A percentile compares a stretch with the other conserved stretches of the same genome.
Conservation (phyloP, 1,284 basidiomycete species). For the Lentinus polychrous region DNA sequence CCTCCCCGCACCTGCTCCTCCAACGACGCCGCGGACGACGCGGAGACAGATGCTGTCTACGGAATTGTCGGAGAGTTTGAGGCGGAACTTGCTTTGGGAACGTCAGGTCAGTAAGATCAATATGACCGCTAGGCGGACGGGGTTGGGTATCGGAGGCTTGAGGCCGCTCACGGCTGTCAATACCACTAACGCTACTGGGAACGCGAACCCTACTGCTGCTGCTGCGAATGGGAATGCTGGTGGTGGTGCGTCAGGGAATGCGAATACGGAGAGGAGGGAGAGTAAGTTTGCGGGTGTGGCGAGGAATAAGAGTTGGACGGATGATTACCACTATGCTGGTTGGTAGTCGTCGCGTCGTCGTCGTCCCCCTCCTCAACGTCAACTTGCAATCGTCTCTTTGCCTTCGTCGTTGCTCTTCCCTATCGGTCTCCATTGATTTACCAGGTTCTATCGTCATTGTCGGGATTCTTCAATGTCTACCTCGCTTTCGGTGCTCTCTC, state of each 20-base stretch:
- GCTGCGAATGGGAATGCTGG: slow-evolving; percentile 7
- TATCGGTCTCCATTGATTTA: neutral
- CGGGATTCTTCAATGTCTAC: neutral
- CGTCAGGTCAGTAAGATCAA: slow-evolving; percentile 59
- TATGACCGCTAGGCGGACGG: slow-evolving; percentile 28
- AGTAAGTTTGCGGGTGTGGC: slow-evolving; percentile 38
- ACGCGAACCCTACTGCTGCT: too few relatives aligned
- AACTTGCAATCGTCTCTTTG: too few relatives aligned
- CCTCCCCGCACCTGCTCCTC: slow-evolving; percentile 57
- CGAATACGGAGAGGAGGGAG: slow-evolving; percentile 29
- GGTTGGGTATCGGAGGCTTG: slow-evolving; percentile 28
- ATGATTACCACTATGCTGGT: slow-evolving; percentile 59
- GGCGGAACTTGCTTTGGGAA: slow-evolving; percentile 83
- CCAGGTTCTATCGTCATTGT: neutral
- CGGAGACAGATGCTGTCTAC: slow-evolving; percentile 78
- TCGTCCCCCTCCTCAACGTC: too few relatives aligned
- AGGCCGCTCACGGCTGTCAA: slow-evolving; percentile 35
- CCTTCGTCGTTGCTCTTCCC: too few relatives aligned
- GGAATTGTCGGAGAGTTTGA: slow-evolving; percentile 80
- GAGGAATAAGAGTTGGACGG: slow-evolving; percentile 62
- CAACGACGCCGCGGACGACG: slow-evolving; percentile 81
- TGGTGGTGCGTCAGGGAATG: slow-evolving; percentile 8
- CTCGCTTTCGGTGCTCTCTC: neutral
- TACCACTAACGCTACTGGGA: neutral
- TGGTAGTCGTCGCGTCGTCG: slow-evolving; percentile 38